Evolutionary conservation across 306 rosid genomes (phyloP), one percentile per base, ranked within the genome.

Genomic region (Crotalaria pallida): DNA sequence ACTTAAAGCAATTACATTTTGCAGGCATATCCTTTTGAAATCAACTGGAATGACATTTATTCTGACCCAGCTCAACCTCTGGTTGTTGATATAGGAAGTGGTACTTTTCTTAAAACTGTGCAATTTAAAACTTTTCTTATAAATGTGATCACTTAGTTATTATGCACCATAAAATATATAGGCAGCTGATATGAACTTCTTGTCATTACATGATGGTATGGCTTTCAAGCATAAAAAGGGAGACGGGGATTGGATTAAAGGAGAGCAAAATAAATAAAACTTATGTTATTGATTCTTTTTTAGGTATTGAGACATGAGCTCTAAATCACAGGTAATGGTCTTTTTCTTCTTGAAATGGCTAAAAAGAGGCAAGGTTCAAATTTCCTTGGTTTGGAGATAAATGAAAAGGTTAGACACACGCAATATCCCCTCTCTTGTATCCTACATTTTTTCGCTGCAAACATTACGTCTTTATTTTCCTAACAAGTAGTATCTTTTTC

Each of bases 81-180:
- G 76, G 92, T 83, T 41, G 95, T 94, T 81, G 98, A 94, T 80
- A 87, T 94, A 34, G 97, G 98, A 82, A 87, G 97, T 80, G 97
- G 98, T 93, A 93, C 29, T 23, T 57, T 55, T 59, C 34, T 48
- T 60, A 48, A 69, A 24, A 68, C 1, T 75, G 16, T 59, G 40
- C 33, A 41, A 11, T 52, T 23, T 13, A 47, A 71, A 79, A 23
- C 43, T n/a, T n/a, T n/a, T n/a, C n/a, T n/a, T n/a, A n/a, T n/a
- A n/a, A n/a, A n/a, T 62, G 12, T 36, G 59, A 24, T 22, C 6
- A 23, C 18, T 6, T 67, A 45, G 38, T 60, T 77, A 71, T 55
- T 31, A 13, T 15, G 41, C 67, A 50, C 6, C 13, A n/a, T 27
- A 26, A 21, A 73, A 29, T 44, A 67, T 19, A 58, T 27, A 26